Evolutionary conservation across 2,329 filamentous ascomycete species (phyloP).

Genomic region (Penicillium sp.): DNA sequence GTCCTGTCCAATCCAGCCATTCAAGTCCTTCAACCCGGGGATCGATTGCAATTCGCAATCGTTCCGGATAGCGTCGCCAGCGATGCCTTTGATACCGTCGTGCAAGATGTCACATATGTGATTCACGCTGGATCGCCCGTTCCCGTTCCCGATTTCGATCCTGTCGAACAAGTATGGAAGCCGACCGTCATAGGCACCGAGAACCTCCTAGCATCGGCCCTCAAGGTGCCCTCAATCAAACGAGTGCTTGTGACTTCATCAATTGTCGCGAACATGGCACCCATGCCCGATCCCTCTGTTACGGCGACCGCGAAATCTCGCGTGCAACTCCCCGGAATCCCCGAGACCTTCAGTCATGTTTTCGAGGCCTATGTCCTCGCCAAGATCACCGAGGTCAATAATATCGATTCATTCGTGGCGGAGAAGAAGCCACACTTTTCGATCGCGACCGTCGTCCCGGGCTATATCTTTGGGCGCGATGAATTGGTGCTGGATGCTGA

Average conservation of each 20-base stretch:
- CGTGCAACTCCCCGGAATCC: background rate
- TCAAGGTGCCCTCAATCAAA: too few species aligned
- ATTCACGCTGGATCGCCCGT: conserved; percentile 18
- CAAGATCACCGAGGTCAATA: background rate
- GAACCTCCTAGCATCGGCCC: too few species aligned
- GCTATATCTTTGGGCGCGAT: background rate
- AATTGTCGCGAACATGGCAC: too few species aligned
- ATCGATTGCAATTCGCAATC: background rate
- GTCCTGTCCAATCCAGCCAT: background rate
- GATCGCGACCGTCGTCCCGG: background rate
- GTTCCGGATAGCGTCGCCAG: conserved; percentile 5
- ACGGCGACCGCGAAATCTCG: background rate
- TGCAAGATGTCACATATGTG: conserved; percentile 13
- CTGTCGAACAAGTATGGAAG: background rate
- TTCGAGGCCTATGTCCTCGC: background rate
- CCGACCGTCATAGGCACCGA: background rate
- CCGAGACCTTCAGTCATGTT: background rate
- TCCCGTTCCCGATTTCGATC: background rate
- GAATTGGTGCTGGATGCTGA: conserved; percentile 1
- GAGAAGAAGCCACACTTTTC: background rate
- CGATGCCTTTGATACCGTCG: conserved; percentile 9
- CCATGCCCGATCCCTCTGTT: background rate
- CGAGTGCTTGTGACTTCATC: too few species aligned
- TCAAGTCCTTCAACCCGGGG: background rate
- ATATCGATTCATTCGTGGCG: background rate